Evolutionary conservation across 2,329 filamentous ascomycete species (phyloP).

Genomic region (Septoria linicola): DNA sequence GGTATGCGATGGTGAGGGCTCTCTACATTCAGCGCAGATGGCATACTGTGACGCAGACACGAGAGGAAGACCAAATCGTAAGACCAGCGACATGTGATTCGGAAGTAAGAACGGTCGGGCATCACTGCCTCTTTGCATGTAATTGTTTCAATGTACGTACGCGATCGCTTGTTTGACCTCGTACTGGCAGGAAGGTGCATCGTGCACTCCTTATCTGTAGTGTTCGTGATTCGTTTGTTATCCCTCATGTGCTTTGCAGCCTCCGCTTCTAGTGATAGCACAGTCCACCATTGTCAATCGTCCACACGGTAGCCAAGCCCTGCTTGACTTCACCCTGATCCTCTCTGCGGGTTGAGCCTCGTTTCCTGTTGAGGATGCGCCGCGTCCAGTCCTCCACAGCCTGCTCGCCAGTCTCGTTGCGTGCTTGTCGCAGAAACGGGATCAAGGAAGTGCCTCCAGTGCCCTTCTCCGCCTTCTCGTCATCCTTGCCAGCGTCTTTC

Average conservation of each 20-base stretch:
- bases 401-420: constrained; percentile 92
- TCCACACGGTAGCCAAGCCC: constrained; percentile 82
- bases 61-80: no score
- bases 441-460: constrained; percentile 94
- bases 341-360: constrained; percentile 6
- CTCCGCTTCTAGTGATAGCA: constrained; percentile 41
- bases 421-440: constrained; percentile 91
- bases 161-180: constrained; percentile 11
- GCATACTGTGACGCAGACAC: no score
- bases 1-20: no score
- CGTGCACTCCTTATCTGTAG: not conserved
- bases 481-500: constrained; percentile 43
- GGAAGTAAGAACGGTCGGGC: no score
- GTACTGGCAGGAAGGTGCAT: not conserved
- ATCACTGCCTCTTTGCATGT: no score
- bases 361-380: constrained; percentile 55
- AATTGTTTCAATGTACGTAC: no score
- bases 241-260: constrained; percentile 20
- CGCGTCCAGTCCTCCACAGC: constrained; percentile 69
- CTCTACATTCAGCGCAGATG: no score
- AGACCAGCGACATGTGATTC: no score
- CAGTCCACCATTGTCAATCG: constrained; percentile 68
- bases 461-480: constrained; percentile 68
- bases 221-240: no score
- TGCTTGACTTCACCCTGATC: constrained; percentile 39